Evolutionary conservation across 148 eudicot genomes (phyloP).

Genomic region (Silene uniflora): DNA sequence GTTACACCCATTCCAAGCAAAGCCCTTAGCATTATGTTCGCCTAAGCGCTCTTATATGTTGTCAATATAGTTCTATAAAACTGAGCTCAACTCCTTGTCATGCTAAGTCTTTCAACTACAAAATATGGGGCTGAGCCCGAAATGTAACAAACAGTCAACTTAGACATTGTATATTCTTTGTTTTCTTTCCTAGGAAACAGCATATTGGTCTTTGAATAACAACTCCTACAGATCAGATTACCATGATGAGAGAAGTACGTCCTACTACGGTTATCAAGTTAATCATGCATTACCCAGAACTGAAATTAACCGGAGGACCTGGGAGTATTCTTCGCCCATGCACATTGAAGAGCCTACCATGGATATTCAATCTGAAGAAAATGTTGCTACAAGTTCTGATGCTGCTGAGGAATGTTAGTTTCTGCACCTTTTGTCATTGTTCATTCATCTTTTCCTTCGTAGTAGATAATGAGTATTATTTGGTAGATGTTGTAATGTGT

Average conservation of each 20-base stretch:
- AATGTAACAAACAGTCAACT: no score
- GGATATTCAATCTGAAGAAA: slow-evolving; percentile 41
- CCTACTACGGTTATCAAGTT: slow-evolving; percentile 40
- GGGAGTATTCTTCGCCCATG: slow-evolving; percentile 58
- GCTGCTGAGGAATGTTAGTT: no score
- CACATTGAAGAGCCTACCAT: slow-evolving; percentile 44
- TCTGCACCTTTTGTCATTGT: neutral
- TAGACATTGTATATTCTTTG: neutral
- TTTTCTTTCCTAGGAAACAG: slow-evolving; percentile 41
- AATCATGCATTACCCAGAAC: slow-evolving; percentile 41
- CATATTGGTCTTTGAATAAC: slow-evolving; percentile 21
- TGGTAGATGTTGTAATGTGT: neutral
- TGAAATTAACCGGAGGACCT: slow-evolving; percentile 49
- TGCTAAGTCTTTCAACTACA: no score
- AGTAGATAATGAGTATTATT: neutral
- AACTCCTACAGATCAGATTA: slow-evolving; percentile 48
- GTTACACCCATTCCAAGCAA: no score
- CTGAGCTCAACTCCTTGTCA: no score
- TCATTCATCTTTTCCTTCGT: neutral
- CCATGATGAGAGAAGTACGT: slow-evolving; percentile 44
- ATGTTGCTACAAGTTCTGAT: no score
- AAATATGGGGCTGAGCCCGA: no score
- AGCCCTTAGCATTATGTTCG: no score
- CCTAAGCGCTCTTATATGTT: no score
- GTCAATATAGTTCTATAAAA: no score